A percentile compares a stretch with the other conserved stretches of the same genome.
Conservation (phyloP, 2,329 filamentous ascomycete genomes). For the Venturia pyrina region DNA sequence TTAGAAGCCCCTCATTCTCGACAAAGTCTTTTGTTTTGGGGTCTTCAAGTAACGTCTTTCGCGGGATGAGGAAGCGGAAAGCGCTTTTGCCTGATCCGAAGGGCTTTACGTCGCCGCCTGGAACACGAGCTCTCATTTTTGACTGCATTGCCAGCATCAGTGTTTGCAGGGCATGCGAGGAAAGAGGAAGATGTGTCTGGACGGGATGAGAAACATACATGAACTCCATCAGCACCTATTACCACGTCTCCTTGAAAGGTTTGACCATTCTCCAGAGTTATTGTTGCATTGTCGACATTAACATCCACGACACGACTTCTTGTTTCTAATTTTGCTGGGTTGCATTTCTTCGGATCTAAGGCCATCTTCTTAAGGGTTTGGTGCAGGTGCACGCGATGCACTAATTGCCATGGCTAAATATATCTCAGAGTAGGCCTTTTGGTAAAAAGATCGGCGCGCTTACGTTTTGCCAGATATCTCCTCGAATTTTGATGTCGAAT, state of each 20-base stretch:
- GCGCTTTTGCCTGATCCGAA: constrained; percentile 45
- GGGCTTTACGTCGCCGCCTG: constrained; percentile 24
- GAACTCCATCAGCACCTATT: constrained; percentile 46
- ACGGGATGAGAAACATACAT: constrained; percentile 22
- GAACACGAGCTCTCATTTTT: constrained; percentile 20
- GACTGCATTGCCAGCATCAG: constrained; percentile 17
- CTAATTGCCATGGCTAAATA: constrained; percentile 43
- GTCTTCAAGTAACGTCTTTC: constrained; percentile 32
- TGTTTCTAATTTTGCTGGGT: constrained; percentile 26
- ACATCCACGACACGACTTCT: constrained; percentile 35
- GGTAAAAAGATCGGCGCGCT: too few species aligned
- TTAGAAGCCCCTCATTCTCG: constrained; percentile 28
- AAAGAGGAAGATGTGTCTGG: constrained; percentile 10
- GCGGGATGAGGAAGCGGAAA: constrained; percentile 46
- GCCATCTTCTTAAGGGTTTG: constrained; percentile 40
- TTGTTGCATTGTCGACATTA: constrained; percentile 29
- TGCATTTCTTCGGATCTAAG: constrained; percentile 17
- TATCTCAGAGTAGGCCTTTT: too few species aligned
- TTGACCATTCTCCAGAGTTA: constrained; percentile 38
- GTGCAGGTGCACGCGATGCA: constrained; percentile 45
- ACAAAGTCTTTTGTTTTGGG: constrained; percentile 30
- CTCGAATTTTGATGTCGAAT: constrained; percentile 27
- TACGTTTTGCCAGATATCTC: constrained; percentile 25
- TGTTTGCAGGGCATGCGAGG: too few species aligned
- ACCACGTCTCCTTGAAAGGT: constrained; percentile 39